Conservation (phyloP, 2,329 filamentous ascomycete species). For the Colletotrichum sidae region DNA sequence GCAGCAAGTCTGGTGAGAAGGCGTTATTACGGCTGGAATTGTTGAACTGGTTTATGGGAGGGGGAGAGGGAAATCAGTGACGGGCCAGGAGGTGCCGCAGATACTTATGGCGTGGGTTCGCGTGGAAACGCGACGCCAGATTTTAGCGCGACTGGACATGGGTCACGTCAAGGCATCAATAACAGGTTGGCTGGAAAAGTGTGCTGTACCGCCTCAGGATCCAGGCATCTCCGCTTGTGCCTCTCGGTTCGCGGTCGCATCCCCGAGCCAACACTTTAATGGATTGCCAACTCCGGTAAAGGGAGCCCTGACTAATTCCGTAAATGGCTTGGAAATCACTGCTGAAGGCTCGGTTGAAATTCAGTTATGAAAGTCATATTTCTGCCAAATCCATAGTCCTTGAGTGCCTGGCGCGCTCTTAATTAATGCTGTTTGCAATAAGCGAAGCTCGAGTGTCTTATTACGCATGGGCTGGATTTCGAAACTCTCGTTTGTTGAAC, state of each 20-base stretch:
- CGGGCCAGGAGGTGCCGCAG: slow-evolving; percentile 33
- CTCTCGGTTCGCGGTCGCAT: slow-evolving; percentile 36
- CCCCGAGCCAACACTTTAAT: slow-evolving; percentile 34
- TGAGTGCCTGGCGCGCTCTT: too few species aligned
- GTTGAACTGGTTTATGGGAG: slow-evolving; percentile 28
- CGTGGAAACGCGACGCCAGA: slow-evolving; percentile 39
- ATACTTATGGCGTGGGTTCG: slow-evolving; percentile 37
- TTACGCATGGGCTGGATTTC: too few species aligned
- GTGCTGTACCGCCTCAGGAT: not conserved
- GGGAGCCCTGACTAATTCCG: slow-evolving; percentile 24
- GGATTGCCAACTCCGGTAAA: slow-evolving; percentile 10
- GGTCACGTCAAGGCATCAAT: slow-evolving; percentile 38
- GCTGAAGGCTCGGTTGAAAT: not conserved
- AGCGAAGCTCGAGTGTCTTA: not conserved
- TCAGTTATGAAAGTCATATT: too few species aligned
- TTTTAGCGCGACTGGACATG: slow-evolving; percentile 36
- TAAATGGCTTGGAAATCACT: slow-evolving; percentile 28
- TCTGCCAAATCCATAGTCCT: too few species aligned
- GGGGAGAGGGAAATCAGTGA: slow-evolving; percentile 5
- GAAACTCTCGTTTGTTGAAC: too few species aligned
- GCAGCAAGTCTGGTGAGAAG: slow-evolving; percentile 6
- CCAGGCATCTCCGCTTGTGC: slow-evolving; percentile 32
- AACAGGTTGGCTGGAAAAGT: slow-evolving; percentile 22
- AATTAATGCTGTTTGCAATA: slow-evolving; percentile 9
- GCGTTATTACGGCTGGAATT: slow-evolving; percentile 13